Conservation (phyloP, 2,329 filamentous ascomycete species). For the Zasmidium citrigriseum region DNA sequence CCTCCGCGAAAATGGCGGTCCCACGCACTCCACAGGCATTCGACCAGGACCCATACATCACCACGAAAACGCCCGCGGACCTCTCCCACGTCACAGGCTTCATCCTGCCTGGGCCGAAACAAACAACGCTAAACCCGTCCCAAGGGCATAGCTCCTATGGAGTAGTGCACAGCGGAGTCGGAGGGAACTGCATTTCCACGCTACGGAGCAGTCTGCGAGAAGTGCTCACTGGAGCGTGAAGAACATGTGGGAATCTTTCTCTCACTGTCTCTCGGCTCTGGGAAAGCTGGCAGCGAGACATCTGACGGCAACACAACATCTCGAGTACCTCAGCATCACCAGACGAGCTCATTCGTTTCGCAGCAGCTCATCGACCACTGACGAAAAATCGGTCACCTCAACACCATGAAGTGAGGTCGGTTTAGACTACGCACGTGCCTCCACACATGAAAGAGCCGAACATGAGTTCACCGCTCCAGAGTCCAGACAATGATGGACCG, state of each 20-base stretch:
- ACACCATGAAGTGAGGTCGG: constrained; percentile 6
- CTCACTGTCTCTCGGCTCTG: neutral
- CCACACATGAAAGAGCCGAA: neutral
- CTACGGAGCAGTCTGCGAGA: neutral
- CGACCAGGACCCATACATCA: neutral
- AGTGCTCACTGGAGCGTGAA: neutral
- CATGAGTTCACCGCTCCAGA: neutral
- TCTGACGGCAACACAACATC: neutral
- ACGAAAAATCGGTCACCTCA: neutral
- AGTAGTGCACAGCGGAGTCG: neutral
- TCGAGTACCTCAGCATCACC: neutral
- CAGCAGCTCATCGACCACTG: too few species aligned
- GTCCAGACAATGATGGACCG: neutral
- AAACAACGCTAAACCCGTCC: neutral
- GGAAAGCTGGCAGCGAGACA: neutral
- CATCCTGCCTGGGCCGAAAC: neutral
- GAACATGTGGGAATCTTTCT: neutral
- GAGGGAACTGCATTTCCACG: neutral
- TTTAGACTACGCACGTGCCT: constrained; percentile 8
- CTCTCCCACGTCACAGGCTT: neutral
- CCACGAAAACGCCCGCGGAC: neutral
- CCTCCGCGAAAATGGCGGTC: neutral
- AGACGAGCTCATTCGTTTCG: neutral
- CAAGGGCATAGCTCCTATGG: neutral
- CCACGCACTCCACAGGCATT: neutral